phyloP scores from a whole-genome alignment of 352 stramenopile genomes.

The Globisporangium ultimum region DNA sequence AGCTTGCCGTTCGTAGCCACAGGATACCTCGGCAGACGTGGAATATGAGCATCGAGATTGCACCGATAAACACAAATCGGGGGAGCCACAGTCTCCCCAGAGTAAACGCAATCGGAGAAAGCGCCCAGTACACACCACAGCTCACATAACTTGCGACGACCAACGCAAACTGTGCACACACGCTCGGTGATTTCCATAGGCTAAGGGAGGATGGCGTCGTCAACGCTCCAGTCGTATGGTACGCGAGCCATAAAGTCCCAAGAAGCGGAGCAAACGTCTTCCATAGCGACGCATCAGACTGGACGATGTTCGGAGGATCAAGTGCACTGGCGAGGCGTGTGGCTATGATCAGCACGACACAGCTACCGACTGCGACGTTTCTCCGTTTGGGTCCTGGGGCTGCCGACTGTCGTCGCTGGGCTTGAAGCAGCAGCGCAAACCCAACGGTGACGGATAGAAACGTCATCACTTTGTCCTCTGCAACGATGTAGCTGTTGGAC shows the following conservation, averaged over 20 bases:
- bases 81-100: conserved; percentile 59
- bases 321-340: conserved; percentile 42
- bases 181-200: conserved; percentile 8
- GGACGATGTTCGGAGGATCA: conserved; percentile 72
- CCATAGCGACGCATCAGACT: conserved; percentile 28
- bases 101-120: conserved; percentile 27
- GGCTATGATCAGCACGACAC: conserved; percentile 36
- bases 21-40: conserved; percentile 6
- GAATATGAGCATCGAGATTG: conserved; percentile 15
- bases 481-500: conserved; percentile 88
- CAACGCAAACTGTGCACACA: conserved; percentile 18
- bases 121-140: conserved; percentile 49
- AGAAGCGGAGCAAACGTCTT: conserved; percentile 36
- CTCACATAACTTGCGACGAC: conserved; percentile 22
- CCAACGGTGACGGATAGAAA: conserved; percentile 61
- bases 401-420: conserved; percentile 16
- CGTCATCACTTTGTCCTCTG: conserved; percentile 62
- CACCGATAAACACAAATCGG: conserved; percentile 44
- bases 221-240: conserved; percentile 13
- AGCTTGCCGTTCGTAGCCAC: not conserved
- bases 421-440: conserved; percentile 34
- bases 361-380: conserved; percentile 8
- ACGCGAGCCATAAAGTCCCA: conserved; percentile 17
- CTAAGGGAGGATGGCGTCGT: conserved; percentile 5
- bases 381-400: too few species aligned